phyloP scores from a whole-genome alignment of 2,329 filamentous ascomycete species.

The Fusarium sp. region DNA sequence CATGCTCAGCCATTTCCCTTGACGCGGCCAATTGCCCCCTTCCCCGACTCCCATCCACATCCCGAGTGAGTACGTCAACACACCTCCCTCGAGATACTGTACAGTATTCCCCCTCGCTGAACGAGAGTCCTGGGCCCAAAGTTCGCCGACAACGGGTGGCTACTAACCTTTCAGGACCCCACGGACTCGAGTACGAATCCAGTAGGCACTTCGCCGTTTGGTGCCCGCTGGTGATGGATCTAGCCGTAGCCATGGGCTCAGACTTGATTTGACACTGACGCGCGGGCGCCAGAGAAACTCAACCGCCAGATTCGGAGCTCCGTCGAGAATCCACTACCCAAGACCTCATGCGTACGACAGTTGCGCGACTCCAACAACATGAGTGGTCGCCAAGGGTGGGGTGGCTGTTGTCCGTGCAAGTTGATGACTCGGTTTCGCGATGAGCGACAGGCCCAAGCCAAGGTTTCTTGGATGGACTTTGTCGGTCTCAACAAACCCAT shows the following conservation, averaged over 20 bases:
- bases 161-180: slow-evolving; percentile 17
- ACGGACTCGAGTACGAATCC: slow-evolving; percentile 30
- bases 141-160: background rate
- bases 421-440: slow-evolving; percentile 29
- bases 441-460: background rate
- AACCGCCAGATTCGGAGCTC: slow-evolving; percentile 23
- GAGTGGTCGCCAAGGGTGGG: slow-evolving; percentile 23
- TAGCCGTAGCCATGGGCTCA: slow-evolving; percentile 5
- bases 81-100: background rate
- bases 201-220: slow-evolving; percentile 22
- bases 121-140: background rate
- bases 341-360: slow-evolving; percentile 12
- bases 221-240: slow-evolving; percentile 19
- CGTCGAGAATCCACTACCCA: slow-evolving; percentile 1
- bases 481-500: background rate
- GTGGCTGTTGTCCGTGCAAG: slow-evolving; percentile 9
- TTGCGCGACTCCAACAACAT: slow-evolving; percentile 25
- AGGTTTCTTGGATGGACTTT: background rate
- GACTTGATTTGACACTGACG: slow-evolving; percentile 23
- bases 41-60: background rate
- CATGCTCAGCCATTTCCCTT: slow-evolving; percentile 28
- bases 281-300: slow-evolving; percentile 31
- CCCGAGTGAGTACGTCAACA: slow-evolving; percentile 4
- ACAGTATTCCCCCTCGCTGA: background rate
- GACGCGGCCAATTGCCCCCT: slow-evolving; percentile 15